Base-by-base conservation (phyloP, 2,329 filamentous ascomycete genomes). In the Aureobasidium sp. region DNA sequence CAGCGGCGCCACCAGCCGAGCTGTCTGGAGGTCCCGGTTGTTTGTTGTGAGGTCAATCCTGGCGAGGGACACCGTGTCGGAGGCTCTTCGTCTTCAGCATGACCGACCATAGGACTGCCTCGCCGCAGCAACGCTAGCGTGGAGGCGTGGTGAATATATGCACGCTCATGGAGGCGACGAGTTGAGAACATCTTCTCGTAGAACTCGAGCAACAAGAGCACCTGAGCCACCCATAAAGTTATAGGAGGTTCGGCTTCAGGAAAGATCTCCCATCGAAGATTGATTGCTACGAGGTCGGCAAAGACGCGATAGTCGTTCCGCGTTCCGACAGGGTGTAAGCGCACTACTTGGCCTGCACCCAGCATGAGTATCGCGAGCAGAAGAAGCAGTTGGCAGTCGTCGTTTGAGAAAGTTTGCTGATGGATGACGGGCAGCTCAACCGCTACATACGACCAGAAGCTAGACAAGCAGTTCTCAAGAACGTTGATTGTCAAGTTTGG, bases 121-220 rank as follows among this genome's bases (percentile, higher is more conserved):
- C 93, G 85, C 30, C 93, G 87, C 90, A 97, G 96, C 63, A 97
- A 77, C 0, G 92, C 96, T 65, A 97, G 85, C 0, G 91, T 96
- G 0, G 91, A 96, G 21, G 91, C 92, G 71, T 97, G 92, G 69
- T 97, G 91, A 48, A 97, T 96, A 69, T 97, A 91, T 10, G 92
- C 91, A 65, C 93, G 84, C 75, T 97, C 92, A 72, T 97, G 92
- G 41, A 97, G 79, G 63, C 91, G 88, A 66, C 92, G 84, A 0
- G 91, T 96, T 25, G 91, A 93, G 72, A 92, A 96, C 87, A 96
- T 91, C 79, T 97, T 97, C 76, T 97, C 92, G 69, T 96, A 96
- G 1, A 95, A 78, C 71, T 97, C 93, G 15, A 97, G 80, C 4
- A 97, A 80, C 6, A 97, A 78, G 32, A 97, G 76, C 2, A 91